These are phyloP conservation scores for Pichia sp. DNA, from an alignment of 1,139 yeast genomes.

Conservation along the genomic window DNA sequence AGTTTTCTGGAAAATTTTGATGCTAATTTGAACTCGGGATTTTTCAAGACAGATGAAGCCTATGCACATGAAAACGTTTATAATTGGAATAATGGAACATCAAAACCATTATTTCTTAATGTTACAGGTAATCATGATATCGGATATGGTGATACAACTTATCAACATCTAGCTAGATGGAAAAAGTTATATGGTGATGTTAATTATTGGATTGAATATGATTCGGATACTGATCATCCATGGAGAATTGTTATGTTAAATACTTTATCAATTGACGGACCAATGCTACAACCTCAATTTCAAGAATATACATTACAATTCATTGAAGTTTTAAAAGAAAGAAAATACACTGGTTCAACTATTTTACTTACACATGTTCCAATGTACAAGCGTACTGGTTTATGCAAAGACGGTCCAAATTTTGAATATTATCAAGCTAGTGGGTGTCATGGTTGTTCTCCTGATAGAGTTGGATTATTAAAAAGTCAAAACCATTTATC, in stretches of 20 bases:
- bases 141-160: conserved; percentile 94
- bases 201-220: conserved; percentile 71
- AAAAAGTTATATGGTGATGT: conserved; percentile 70
- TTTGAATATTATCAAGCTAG: conserved; percentile 55
- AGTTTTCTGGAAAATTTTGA: conserved; percentile 37
- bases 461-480: conserved; percentile 61
- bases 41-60: conserved; percentile 30
- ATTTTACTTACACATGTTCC: conserved; percentile 87
- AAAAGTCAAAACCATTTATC: conserved; percentile 86
- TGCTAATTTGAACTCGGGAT: conserved; percentile 36
- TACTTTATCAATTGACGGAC: conserved; percentile 82
- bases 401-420: conserved; percentile 83
- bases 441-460: conserved; percentile 41
- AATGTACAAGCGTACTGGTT: conserved; percentile 68
- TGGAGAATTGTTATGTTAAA: conserved; percentile 86
- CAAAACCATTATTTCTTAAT: conserved; percentile 61
- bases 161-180: conserved; percentile 83
- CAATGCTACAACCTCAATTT: conserved; percentile 72
- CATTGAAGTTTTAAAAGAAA: conserved; percentile 46
- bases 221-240: conserved; percentile 53
- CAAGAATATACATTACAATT: conserved; percentile 65
- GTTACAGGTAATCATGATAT: conserved; percentile 93
- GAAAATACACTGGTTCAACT: conserved; percentile 68
- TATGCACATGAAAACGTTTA: conserved; percentile 55
- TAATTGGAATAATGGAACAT: conserved; percentile 50